These are phyloP conservation scores for Neofusicoccum parvum DNA, from an alignment of 2,329 filamentous ascomycete genomes.

Conservation along the genomic window DNA sequence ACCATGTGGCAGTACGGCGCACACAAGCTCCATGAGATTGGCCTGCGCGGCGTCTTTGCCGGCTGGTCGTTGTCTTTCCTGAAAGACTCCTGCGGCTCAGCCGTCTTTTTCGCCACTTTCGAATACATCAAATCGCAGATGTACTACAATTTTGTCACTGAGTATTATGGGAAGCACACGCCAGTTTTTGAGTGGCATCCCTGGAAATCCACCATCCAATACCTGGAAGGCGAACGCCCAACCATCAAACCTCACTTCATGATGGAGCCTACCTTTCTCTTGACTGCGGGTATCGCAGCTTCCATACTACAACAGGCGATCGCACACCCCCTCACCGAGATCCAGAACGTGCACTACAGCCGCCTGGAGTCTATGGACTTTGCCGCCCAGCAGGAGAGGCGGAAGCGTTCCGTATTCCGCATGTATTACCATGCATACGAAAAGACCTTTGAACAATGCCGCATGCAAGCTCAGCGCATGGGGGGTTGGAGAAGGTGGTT, in stretches of 20 bases:
- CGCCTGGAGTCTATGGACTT: constrained; percentile 72
- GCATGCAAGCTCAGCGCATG: constrained; percentile 59
- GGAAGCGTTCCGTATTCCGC: constrained; percentile 51
- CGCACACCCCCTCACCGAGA: constrained; percentile 69
- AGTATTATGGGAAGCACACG: constrained; percentile 61
- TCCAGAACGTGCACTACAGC: constrained; percentile 74
- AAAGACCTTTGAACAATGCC: constrained; percentile 65
- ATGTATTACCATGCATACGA: constrained; percentile 73
- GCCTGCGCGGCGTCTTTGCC: constrained; percentile 70
- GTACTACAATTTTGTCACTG: constrained; percentile 70
- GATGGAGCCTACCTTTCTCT: constrained; percentile 71
- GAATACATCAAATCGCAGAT: constrained; percentile 75
- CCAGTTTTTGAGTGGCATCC: constrained; percentile 14
- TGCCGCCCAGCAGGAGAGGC: constrained; percentile 53
- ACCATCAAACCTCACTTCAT: constrained; percentile 74
- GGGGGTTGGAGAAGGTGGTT: constrained; percentile 64
- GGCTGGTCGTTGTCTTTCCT: constrained; percentile 70
- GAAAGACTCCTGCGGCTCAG: constrained; percentile 70
- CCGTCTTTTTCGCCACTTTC: constrained; percentile 73
- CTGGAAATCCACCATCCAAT: constrained; percentile 24
- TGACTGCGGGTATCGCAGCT: constrained; percentile 68
- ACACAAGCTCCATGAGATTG: constrained; percentile 71
- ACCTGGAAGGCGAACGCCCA: constrained; percentile 33
- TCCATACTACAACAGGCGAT: constrained; percentile 69
- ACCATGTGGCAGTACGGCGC: constrained; percentile 74